Base-by-base conservation (phyloP, 441 rosid genomes). In the Omphalea diandra region DNA sequence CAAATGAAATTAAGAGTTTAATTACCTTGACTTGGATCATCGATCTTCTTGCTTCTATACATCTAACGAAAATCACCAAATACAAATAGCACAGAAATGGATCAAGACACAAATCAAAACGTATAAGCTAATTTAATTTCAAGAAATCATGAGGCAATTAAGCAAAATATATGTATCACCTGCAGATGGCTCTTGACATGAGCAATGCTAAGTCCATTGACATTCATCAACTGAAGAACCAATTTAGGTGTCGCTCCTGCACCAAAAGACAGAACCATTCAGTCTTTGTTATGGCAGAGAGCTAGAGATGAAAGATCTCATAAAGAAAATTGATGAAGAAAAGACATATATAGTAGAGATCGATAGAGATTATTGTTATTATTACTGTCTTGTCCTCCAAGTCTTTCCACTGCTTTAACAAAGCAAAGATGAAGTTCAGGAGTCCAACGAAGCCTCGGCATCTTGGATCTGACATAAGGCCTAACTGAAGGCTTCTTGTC, bases 121-220 rank as follows among this genome's bases (percentile, higher is more conserved):
- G 7, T 29, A 31, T 38, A 24, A 24, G 12, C 15, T 44, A 17
- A 49, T n/a, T 18, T 29, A 24, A 14, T 63, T 63, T 14, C 41
- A 38, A 31, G 29, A 17, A 31, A n/a, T n/a, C n/a, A n/a, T n/a
- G n/a, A n/a, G n/a, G n/a, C n/a, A n/a, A n/a, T n/a, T n/a, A n/a
- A n/a, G n/a, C n/a, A n/a, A n/a, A n/a, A n/a, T n/a, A n/a, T n/a
- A n/a, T n/a, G n/a, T n/a, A n/a, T n/a, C n/a, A 93, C 97, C 94
- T 93, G 96, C 68, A 93, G 80, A 80, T 90, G 97, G 82, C 97
- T 93, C 87, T 93, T 90, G 75, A 93, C 94, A 84, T 90, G 96
- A 71, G 97, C 92, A 77, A 93, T 90, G 85, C 92, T 89, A 71
- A 93, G 95, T 61, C 95, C 98, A 80, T 90, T 88, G 55, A 93